Base-by-base conservation (phyloP, 2,329 filamentous ascomycete species). In the Alternaria postmessia region DNA sequence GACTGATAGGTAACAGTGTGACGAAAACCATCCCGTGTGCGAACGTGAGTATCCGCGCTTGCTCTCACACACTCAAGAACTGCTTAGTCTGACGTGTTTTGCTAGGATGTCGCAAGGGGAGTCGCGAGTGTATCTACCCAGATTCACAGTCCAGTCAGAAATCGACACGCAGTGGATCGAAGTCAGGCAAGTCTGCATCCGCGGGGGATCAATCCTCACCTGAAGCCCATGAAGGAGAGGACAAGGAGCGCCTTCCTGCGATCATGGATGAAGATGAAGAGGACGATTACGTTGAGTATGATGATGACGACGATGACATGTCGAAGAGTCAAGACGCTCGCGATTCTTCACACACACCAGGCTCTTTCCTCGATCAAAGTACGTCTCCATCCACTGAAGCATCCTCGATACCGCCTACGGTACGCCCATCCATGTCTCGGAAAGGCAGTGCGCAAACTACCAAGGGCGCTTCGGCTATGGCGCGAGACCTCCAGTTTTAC, bases 61-160 rank as follows among this genome's bases (percentile, higher is more conserved):
- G 32, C 61, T 46, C 36, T 54, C 47, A 44, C 49, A 63, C 43
- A 59, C 48, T 51, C 43, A 39, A 57, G 39, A 26, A 22, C 41
- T 22, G 22, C 16, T 34, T 42, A 48, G 43, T 26, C 68, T 74
- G 53, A 74, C 57, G 54, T 57, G 43, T 30, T 54, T 62, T 51
- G 18, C 26, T 67, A 87, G 93, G 94, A 72, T 99, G 95, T 79
- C 90, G 89, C 69, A 99, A 98, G 80, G 95, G 94, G 51, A 91
- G 89, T 68, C 87, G 95, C 79, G 92, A 96, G 66, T 99, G 95
- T 77, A 85, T 91, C 59, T 99, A 97, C 76, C 94, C 95, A 3
- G 92, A 94, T 48, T 83, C 89, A 30, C 82, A 89, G 44, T 77
- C 82, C 26, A 81, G 87, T 47, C 75, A 81, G 42, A 80, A 82